These are phyloP conservation scores for Erysimum cheiranthoides DNA, from an alignment of 345 rosid genomes.

Conservation along the genomic window DNA sequence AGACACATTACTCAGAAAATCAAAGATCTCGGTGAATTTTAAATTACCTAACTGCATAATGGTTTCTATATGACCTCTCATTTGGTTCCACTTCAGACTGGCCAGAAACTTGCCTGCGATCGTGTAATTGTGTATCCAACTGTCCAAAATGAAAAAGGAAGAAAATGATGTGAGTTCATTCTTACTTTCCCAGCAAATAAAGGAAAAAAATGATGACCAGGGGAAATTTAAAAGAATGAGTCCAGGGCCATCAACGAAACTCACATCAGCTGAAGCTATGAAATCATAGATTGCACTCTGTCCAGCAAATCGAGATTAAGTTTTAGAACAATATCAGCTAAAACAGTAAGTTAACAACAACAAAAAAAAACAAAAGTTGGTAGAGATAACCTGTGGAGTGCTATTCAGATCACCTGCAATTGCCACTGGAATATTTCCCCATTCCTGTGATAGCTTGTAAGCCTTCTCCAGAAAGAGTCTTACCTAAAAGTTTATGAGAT, in stretches of 20 bases:
- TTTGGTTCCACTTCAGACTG: constrained; percentile 51
- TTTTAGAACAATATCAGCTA: constrained; percentile 25
- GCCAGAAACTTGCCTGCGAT: constrained; percentile 77
- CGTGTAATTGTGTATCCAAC: constrained; percentile 68
- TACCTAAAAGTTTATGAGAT: constrained; percentile 53
- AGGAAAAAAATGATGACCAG: neutral
- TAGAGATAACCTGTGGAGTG: constrained; percentile 69
- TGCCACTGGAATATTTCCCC: constrained; percentile 72
- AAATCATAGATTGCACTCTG: constrained; percentile 93
- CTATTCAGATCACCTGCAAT: constrained; percentile 55
- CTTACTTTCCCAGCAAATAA: neutral
- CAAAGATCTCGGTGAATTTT: constrained; percentile 1
- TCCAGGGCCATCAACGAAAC: constrained; percentile 41
- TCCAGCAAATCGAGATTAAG: constrained; percentile 41
- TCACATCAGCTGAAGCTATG: constrained; percentile 81
- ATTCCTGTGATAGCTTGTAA: constrained; percentile 71
- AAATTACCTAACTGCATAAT: constrained; percentile 49
- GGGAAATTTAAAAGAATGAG: constrained; percentile 21
- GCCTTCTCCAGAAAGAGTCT: constrained; percentile 80
- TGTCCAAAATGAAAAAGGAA: constrained; percentile 48
- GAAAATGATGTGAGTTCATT: constrained; percentile 10
- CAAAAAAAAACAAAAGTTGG: neutral
- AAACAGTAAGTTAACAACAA: constrained; percentile 6
- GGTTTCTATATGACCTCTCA: constrained; percentile 43
- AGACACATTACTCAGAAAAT: constrained; percentile 1